These are phyloP conservation scores for Vinca minor DNA, from an alignment of 257 asterid species.

Conservation along the genomic window DNA sequence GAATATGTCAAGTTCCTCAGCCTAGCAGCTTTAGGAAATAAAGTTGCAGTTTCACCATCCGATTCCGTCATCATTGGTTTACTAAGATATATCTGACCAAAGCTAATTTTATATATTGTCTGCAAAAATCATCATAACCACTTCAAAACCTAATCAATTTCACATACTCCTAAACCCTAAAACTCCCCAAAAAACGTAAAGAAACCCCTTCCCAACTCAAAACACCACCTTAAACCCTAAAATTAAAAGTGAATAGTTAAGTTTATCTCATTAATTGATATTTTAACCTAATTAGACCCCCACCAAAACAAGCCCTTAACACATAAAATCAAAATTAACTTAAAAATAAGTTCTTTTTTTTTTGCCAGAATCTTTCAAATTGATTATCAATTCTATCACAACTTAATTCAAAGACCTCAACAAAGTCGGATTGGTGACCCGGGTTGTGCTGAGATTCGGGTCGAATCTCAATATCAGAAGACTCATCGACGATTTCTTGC, in stretches of 20 bases:
- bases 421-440: constrained; percentile 82
- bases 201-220: not conserved
- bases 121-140: constrained; percentile 23
- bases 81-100: constrained; percentile 93
- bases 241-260: not conserved
- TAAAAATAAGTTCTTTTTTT: not conserved
- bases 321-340: not conserved
- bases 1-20: constrained; percentile 92
- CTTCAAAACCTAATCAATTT: not conserved
- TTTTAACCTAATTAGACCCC: constrained; percentile 17
- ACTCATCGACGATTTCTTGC: constrained; percentile 4
- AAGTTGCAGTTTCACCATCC: constrained; percentile 96
- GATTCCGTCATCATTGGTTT: constrained; percentile 99
- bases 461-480: constrained; percentile 88
- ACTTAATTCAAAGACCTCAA: constrained; percentile 50
- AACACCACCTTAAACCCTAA: not conserved
- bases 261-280: too few relatives aligned
- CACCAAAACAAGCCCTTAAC: too few relatives aligned
- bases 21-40: constrained; percentile 99
- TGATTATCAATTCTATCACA: not conserved
- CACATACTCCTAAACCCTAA: too few relatives aligned
- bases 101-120: constrained; percentile 85
- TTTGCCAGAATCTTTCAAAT: not conserved
- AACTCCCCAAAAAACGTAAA: not conserved
- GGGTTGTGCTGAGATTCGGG: constrained; percentile 97